Evolutionary conservation across 179 eudicot species (phyloP), one percentile per base, ranked within the genome.

Genomic region (Gypsophila paniculata): DNA sequence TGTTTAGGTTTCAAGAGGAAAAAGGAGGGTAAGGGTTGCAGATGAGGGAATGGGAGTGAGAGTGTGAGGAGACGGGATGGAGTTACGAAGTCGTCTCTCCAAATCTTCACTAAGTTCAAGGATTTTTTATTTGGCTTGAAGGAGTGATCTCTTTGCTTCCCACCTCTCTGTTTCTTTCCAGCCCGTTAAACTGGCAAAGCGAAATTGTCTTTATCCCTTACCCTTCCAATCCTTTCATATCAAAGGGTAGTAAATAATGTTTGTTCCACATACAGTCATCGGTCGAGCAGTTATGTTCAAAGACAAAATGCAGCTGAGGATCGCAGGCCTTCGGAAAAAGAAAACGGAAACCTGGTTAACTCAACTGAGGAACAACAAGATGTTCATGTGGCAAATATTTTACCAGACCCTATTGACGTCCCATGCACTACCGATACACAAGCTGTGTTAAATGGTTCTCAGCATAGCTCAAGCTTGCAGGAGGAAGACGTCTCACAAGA

Each of bases 381-480:
- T 23, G 68, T 58, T 62, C 77, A 70, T 39, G 12, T 71, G 59
- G 83, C 34, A 29, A 73, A 74, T 49, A 70, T 75, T 79, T 36
- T 69, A 57, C 55, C 74, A 57, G 89, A 78, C 63, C 68, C 80
- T 17, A 65, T 69, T 34, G 86, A 87, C 64, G 66, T 85, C 48
- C 78, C 85, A 53, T 42, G 63, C 48, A 17, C 72, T 15, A 58
- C 59, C 51, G 85, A 79, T 55, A 59, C 76, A 22, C 75, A 74
- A 7, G 38, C 38, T 61, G 46, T 68, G 64, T 65, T 66, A 1
- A 80, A 69, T 68, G 85, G 80, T 15, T 84, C 86, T 6, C 86
- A 78, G 70, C 73, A 74, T 63, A 80, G 81, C 70, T 71, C 79
- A 21, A 76, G 78, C 86, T 61, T 78, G 72, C 82, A 66, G n/a